Base-by-base conservation (phyloP, 495 filamentous ascomycete genomes). In the Baudoinia panamericana region DNA sequence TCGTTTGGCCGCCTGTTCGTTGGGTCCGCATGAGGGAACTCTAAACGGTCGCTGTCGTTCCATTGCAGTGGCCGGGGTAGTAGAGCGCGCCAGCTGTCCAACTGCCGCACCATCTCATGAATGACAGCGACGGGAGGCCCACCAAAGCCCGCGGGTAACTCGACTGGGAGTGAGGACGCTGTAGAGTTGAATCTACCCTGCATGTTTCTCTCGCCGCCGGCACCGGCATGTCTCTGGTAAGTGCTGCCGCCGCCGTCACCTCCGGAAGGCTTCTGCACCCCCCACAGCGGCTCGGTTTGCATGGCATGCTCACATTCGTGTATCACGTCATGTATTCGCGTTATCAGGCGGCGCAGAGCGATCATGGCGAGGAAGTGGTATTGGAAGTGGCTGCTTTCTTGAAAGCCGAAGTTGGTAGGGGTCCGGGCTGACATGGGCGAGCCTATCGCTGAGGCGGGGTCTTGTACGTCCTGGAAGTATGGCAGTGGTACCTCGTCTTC, bases 311-410 rank as follows among this genome's bases (percentile, higher is more conserved):
- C 58, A 69, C 71, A 57, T 42, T 70, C 65, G 33, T 61, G 66
- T 24, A 77, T 53, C 9, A 53, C 61, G 16, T 55, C 52, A 40
- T 75, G 66, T 25, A 74, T 66, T 17, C 66, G 57, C 10, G 66
- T 60, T 11, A 66, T 62, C 2, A 75, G 52, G 4, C 66, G 58
- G n/a, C 71, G 61, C 22, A 77, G 60, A 4, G 71, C 69, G 39
- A 75, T 67, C 45, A 74, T 70, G 0, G 72, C 71, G 3, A 69
- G 63, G 50, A 73, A 73, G 34, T 73, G 64, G 40, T 71, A 66
- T 37, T 70, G 66, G 37, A 68, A 71, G 39, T 71, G 68, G 7
- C 39, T 42, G 29, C 30, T 27, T 20, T 42, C 19, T 45, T 37
- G 18, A 7, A 38, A n/a, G 5, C 20, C 22, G 2, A 10, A n/a